These are phyloP conservation scores for Vanrija sp. DNA, from an alignment of 1,284 basidiomycete species.

Conservation along the genomic window DNA sequence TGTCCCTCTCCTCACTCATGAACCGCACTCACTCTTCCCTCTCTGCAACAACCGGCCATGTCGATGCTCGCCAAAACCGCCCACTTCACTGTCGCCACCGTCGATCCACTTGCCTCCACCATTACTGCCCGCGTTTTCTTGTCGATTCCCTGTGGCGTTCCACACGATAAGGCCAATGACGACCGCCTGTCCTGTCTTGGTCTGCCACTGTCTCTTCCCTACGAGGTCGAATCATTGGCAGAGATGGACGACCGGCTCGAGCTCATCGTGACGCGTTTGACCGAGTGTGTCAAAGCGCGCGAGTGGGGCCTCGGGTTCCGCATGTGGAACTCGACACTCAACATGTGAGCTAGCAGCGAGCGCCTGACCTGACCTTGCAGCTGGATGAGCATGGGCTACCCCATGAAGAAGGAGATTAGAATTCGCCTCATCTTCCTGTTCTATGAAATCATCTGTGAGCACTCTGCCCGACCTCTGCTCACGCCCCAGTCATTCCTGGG, in stretches of 20 bases:
- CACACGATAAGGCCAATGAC: conserved; percentile 34
- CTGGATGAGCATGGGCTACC: conserved; percentile 78
- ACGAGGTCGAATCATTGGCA: conserved; percentile 71
- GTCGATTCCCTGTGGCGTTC: conserved; percentile 12
- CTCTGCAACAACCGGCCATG: background rate
- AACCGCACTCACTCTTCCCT: background rate
- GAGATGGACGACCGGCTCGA: conserved; percentile 78
- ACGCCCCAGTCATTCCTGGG: conserved; percentile 53
- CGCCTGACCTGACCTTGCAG: conserved; percentile 48
- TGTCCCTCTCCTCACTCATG: background rate
- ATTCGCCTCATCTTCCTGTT: conserved; percentile 75
- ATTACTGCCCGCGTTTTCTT: background rate
- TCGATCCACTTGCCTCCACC: background rate
- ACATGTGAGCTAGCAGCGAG: conserved; percentile 56
- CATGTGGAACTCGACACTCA: conserved; percentile 73
- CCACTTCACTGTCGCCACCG: background rate
- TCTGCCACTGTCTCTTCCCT: conserved; percentile 59
- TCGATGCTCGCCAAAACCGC: background rate
- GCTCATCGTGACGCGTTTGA: conserved; percentile 61
- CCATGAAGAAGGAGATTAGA: conserved; percentile 73
- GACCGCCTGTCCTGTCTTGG: conserved; percentile 40
- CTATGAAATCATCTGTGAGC: conserved; percentile 57
- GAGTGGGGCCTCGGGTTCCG: conserved; percentile 73
- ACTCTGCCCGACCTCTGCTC: background rate
- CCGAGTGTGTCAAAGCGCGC: conserved; percentile 71